Conservation (phyloP, 2,329 filamentous ascomycete species). For the Periconia sp. region DNA sequence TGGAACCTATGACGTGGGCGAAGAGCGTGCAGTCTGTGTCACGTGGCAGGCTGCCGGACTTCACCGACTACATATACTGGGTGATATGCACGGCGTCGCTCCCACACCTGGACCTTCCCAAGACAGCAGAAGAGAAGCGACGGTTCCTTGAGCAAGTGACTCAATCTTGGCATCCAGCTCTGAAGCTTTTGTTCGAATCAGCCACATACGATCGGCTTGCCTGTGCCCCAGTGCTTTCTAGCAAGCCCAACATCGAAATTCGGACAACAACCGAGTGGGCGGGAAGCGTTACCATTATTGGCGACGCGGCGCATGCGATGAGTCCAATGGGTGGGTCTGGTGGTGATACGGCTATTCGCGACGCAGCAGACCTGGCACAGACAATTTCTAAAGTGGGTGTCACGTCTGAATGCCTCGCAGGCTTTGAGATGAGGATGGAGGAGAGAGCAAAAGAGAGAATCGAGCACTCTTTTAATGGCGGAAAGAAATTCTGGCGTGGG, state of each 20-base stretch:
- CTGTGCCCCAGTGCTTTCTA: slow-evolving; percentile 41
- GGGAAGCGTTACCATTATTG: slow-evolving; percentile 42
- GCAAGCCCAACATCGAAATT: slow-evolving; percentile 34
- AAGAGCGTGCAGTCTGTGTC: slow-evolving; percentile 10
- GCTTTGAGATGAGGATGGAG: slow-evolving; percentile 29
- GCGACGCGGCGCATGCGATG: slow-evolving; percentile 49
- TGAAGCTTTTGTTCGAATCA: slow-evolving; percentile 10
- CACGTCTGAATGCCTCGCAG: slow-evolving; percentile 18
- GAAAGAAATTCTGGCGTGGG: slow-evolving; percentile 17
- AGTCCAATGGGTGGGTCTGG: slow-evolving; percentile 49
- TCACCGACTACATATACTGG: slow-evolving; percentile 42
- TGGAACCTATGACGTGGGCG: slow-evolving; percentile 12
- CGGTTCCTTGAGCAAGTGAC: slow-evolving; percentile 6
- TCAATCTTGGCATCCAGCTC: slow-evolving; percentile 11
- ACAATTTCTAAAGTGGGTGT: slow-evolving; percentile 20
- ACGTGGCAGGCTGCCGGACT: slow-evolving; percentile 11
- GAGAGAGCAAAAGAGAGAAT: slow-evolving; percentile 24
- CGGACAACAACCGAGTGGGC: slow-evolving; percentile 26
- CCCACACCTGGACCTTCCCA: slow-evolving; percentile 3
- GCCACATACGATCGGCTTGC: slow-evolving; percentile 28
- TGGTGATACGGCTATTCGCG: slow-evolving; percentile 47
- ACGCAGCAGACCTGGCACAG: slow-evolving; percentile 44
- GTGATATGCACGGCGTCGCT: slow-evolving; percentile 21
- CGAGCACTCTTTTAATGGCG: slow-evolving; percentile 15
- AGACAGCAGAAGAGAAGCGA: slow-evolving; percentile 11